Evolutionary conservation across 768 basidiomycete species (phyloP), one percentile per base, ranked within the genome.

Genomic region (Tremella mesenterica): DNA sequence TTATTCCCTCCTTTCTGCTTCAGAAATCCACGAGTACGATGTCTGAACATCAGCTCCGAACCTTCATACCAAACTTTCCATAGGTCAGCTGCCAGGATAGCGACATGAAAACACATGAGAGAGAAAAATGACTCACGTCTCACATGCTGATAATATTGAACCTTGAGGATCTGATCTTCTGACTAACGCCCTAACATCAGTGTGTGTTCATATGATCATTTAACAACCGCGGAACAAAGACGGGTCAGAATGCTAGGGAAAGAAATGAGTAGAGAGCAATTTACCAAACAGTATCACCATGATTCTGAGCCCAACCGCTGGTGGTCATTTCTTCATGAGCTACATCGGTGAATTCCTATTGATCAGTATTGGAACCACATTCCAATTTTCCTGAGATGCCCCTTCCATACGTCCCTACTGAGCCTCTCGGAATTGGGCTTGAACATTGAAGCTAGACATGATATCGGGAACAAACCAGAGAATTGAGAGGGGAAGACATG

Each of bases 91-190:
- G n/a, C 33, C 12, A 36, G 10, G 33, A 10, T 13, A 3, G n/a
- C n/a, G n/a, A n/a, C n/a, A n/a, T n/a, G n/a, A n/a, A n/a, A n/a
- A n/a, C n/a, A n/a, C n/a, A n/a, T n/a, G n/a, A n/a, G n/a, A n/a
- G n/a, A n/a, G n/a, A n/a, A n/a, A n/a, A n/a, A 2, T n/a, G 2
- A 14, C 50, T 12, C 13, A 61, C 64, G 59, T 65, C 38, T 59
- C 55, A 29, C 63, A 65, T 3, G 53, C 63, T 25, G 66, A 54
- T 26, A 63, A 65, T 23, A 65, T 59, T 5, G 54, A 51, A 9
- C 64, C 66, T 14, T 56, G 29, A 7, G 33, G 45, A 25, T 58
- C 57, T 56, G 60, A 55, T 6, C 44, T 28, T 21, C 36, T 51
- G 4, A 68, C 66, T 1, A 68, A 48, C 2, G 58, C 66, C 66